Percentiles rank a stretch among this genome's conserved stretches.
These are phyloP conservation scores for Pseudogymnoascus sp. DNA, from an alignment of 2,329 filamentous ascomycete genomes.

Conservation along the genomic window DNA sequence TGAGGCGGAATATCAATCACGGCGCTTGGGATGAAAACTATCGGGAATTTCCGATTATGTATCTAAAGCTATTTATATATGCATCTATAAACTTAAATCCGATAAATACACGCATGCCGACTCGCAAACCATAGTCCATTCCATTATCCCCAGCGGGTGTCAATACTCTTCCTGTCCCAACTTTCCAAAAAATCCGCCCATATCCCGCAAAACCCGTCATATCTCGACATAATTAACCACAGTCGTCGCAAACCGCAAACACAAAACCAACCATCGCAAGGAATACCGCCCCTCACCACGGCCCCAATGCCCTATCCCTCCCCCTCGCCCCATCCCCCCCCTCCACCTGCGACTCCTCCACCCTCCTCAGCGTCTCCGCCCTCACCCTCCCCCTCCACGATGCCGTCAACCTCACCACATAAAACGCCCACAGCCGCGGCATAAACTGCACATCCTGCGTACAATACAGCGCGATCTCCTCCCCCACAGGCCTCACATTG, in stretches of 20 bases:
- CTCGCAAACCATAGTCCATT: neutral
- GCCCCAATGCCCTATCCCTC: neutral
- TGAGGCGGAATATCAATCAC: neutral
- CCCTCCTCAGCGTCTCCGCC: neutral
- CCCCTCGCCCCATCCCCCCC: neutral
- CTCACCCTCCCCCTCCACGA: neutral
- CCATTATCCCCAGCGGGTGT: neutral
- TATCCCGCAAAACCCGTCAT: neutral
- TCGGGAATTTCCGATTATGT: neutral
- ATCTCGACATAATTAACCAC: neutral
- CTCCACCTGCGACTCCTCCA: neutral
- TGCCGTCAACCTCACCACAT: neutral
- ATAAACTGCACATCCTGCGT: slow-evolving; percentile 37
- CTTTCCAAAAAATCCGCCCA: neutral
- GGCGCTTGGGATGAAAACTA: neutral
- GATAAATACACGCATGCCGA: neutral
- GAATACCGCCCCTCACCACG: neutral
- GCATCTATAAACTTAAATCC: neutral
- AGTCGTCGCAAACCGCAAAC: neutral
- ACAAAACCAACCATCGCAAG: neutral
- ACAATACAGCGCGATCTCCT: slow-evolving; percentile 35
- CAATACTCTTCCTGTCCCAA: neutral
- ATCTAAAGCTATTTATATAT: neutral
- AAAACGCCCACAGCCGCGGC: slow-evolving; percentile 30
- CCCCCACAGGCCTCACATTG: slow-evolving; percentile 34